These are phyloP conservation scores for Vigna mungo DNA, from an alignment of 306 rosid species.

Conservation along the genomic window DNA sequence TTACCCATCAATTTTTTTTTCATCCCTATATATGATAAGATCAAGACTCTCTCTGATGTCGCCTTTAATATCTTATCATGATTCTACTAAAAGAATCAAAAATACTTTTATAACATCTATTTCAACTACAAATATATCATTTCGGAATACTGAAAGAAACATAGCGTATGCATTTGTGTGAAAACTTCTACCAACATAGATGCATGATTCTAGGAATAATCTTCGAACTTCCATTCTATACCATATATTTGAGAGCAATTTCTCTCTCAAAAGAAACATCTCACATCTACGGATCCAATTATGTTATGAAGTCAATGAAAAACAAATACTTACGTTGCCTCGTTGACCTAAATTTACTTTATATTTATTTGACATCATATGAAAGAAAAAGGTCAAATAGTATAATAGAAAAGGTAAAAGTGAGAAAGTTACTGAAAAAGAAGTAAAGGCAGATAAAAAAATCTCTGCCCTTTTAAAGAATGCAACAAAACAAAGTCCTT, in stretches of 20 bases:
- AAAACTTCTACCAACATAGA: neutral
- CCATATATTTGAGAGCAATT: neutral
- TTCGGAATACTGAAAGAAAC: neutral
- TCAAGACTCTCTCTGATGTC: too few relatives aligned
- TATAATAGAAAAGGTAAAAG: neutral
- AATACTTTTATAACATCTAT: too few relatives aligned
- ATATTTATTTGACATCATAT: neutral
- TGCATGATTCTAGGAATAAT: neutral
- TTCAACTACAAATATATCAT: too few relatives aligned
- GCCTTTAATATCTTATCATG: too few relatives aligned
- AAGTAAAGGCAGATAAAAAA: neutral
- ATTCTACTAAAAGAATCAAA: too few relatives aligned
- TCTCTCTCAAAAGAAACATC: constrained; percentile 3
- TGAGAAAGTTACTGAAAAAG: neutral
- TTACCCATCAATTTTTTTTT: too few relatives aligned
- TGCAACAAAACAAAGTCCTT: neutral
- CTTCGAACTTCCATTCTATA: neutral
- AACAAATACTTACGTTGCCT: neutral
- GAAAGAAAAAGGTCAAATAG: neutral
- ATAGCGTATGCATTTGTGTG: neutral
- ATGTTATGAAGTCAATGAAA: neutral
- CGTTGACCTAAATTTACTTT: neutral
- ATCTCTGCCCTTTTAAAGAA: neutral
- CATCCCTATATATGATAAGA: too few relatives aligned
- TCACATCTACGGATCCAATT: neutral